Evolutionary conservation across 306 rosid genomes (phyloP).

Genomic region (Sphenostylis stenocarpa): DNA sequence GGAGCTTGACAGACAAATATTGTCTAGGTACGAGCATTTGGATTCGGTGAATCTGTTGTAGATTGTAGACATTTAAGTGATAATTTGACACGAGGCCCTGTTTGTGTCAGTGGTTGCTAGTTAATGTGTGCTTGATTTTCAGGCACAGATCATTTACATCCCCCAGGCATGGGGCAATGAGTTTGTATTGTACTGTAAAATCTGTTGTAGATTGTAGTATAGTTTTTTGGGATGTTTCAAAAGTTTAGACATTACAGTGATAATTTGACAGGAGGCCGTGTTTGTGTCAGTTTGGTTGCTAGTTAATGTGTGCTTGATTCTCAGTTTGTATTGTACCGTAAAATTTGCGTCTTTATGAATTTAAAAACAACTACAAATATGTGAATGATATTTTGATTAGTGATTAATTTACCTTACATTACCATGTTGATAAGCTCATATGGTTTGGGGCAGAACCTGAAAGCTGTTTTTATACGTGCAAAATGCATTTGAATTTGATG

Average conservation of each 20-base stretch:
- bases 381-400: background rate
- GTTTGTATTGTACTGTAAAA: background rate
- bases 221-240: no score
- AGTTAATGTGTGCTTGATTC: no score
- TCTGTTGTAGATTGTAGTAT: no score
- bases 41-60: background rate
- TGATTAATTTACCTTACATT: background rate
- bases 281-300: no score
- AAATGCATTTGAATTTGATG: conserved; percentile 19
- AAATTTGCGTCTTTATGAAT: background rate
- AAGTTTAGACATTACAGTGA: no score
- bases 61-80: background rate
- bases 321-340: background rate
- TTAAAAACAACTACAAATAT: background rate
- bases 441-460: background rate
- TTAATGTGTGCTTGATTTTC: background rate
- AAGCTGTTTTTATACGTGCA: background rate
- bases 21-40: conserved; percentile 59
- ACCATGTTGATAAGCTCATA: background rate
- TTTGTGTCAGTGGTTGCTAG: background rate
- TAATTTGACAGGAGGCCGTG: no score
- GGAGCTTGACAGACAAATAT: conserved; percentile 84
- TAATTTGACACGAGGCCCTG: background rate
- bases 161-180: background rate
- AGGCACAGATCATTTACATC: background rate